A percentile compares a stretch with the other conserved stretches of the same genome.
Conservation (phyloP, 2,329 filamentous ascomycete species). For the Aspergillus sojae region DNA sequence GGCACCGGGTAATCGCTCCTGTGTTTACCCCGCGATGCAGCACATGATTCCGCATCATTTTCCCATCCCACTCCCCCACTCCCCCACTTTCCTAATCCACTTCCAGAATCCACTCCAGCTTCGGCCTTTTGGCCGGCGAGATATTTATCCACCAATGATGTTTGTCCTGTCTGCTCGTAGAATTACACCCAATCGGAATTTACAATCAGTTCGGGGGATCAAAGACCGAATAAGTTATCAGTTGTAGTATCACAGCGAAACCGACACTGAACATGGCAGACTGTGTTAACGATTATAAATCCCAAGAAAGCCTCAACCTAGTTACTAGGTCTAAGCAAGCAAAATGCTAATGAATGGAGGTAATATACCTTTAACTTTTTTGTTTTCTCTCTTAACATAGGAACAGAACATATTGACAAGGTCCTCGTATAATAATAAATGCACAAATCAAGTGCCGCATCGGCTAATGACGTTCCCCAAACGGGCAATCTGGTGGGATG, state of each 20-base stretch:
- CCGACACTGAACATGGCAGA: neutral
- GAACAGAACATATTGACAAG: neutral
- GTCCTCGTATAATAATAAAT: neutral
- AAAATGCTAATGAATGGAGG: neutral
- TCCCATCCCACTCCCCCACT: slow-evolving; percentile 3
- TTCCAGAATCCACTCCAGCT: neutral
- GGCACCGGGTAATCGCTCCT: neutral
- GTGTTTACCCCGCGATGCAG: slow-evolving; percentile 3
- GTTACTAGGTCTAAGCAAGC: neutral
- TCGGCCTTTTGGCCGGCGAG: neutral
- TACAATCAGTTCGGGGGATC: slow-evolving; percentile 1
- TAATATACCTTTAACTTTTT: neutral
- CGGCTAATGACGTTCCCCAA: slow-evolving; percentile 13
- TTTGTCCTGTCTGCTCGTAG: no score
- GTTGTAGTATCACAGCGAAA: neutral
- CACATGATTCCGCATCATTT: neutral
- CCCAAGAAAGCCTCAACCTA: neutral
- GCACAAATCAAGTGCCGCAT: slow-evolving; percentile 10
- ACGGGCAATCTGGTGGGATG: slow-evolving; percentile 5
- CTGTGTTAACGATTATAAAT: neutral
- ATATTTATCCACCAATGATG: slow-evolving; percentile 13
- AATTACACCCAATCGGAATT: neutral
- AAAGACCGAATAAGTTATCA: slow-evolving; percentile 10
- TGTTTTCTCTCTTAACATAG: neutral
- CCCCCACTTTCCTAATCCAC: slow-evolving; percentile 7